These are phyloP conservation scores for Pythium rhizo-oryzae DNA, from an alignment of 352 stramenopile species.

Conservation along the genomic window DNA sequence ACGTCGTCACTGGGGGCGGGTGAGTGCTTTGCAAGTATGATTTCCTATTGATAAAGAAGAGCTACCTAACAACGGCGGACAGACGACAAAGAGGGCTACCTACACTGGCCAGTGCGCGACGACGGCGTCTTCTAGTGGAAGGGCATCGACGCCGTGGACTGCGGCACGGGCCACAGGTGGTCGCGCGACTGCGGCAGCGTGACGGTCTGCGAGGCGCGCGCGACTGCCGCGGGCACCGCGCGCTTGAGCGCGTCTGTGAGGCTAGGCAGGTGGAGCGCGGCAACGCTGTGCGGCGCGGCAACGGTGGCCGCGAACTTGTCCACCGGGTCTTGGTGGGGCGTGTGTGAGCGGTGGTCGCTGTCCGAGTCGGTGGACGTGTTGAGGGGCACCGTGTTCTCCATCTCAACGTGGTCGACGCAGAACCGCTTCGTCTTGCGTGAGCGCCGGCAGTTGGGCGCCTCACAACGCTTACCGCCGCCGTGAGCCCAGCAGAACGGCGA, in stretches of 20 bases:
- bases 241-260: constrained; percentile 33
- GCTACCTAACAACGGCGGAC: too few relatives aligned
- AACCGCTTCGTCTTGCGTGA: constrained; percentile 79
- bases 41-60: too few relatives aligned
- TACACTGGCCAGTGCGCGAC: too few relatives aligned
- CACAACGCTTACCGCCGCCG: constrained; percentile 31
- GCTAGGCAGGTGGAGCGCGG: constrained; percentile 25
- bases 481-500: constrained; percentile 53
- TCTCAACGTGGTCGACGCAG: constrained; percentile 76
- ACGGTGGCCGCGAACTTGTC: not conserved
- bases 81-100: too few relatives aligned
- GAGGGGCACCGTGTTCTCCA: constrained; percentile 48
- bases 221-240: constrained; percentile 17
- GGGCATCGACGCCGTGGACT: not conserved
- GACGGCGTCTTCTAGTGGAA: not conserved
- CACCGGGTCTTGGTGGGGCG: constrained; percentile 28
- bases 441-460: constrained; percentile 56
- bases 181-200: constrained; percentile 31
- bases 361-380: constrained; percentile 43
- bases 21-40: too few relatives aligned
- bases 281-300: constrained; percentile 8
- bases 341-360: constrained; percentile 36
- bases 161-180: constrained; percentile 24
- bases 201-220: constrained; percentile 19
- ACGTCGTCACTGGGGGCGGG: too few relatives aligned